Evolutionary conservation across 1,284 basidiomycete species (phyloP).

Genomic region (Cystobasidium pallidum): DNA sequence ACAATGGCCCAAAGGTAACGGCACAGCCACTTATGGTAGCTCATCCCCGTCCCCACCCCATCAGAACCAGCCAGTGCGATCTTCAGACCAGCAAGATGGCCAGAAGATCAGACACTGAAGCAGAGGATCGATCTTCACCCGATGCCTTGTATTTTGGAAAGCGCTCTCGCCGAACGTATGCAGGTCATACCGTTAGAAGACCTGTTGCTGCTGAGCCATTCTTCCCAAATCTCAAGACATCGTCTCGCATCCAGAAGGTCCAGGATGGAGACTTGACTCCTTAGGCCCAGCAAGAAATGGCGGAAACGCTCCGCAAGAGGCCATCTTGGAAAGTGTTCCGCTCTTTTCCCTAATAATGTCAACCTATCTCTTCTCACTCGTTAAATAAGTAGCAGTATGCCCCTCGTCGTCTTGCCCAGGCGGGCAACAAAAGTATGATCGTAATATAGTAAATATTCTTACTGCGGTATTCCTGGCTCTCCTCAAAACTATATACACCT

Average conservation of each 20-base stretch:
- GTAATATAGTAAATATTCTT: conserved; percentile 27
- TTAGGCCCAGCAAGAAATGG: no score
- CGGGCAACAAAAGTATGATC: background rate
- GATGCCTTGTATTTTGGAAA: conserved; percentile 38
- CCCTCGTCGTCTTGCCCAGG: background rate
- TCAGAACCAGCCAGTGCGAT: background rate
- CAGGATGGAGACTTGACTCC: background rate
- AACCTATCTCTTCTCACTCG: no score
- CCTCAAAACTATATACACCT: no score
- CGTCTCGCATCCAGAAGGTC: conserved; percentile 7
- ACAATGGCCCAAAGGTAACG: background rate
- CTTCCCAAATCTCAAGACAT: conserved; percentile 6
- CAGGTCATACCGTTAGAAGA: no score
- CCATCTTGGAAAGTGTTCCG: no score
- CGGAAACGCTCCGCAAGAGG: no score
- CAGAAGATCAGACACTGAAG: background rate
- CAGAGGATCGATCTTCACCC: conserved; percentile 18
- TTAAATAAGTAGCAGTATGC: no score
- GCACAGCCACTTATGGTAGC: background rate
- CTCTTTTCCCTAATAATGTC: no score
- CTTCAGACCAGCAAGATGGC: background rate
- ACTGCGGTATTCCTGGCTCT: background rate
- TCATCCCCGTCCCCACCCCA: conserved; percentile 17
- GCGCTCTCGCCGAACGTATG: conserved; percentile 15
- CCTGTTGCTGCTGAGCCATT: background rate